Evolutionary conservation across 306 rosid genomes (phyloP), one percentile per base, ranked within the genome.

Genomic region (Cicer cuneatum): DNA sequence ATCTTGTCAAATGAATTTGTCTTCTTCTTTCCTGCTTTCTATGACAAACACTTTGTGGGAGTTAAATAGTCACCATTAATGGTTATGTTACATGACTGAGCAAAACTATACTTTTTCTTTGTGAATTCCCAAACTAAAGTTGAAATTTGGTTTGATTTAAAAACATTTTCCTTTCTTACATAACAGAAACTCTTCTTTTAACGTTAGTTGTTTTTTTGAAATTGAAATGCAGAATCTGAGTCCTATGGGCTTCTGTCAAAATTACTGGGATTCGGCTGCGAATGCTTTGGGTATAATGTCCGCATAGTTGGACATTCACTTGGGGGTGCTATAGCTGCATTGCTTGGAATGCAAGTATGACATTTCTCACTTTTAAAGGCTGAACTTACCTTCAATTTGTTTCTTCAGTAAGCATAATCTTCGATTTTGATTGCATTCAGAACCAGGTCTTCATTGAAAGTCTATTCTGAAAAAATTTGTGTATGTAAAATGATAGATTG

Each of bases 301-400:
- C 96, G 93, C 71, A 74, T 93, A 43, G 98, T 93, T 38, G 98
- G 98, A 40, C 98, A 93, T 88, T 93, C 98, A 39, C 92, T 93
- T 51, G 97, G 98, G 74, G 98, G 98, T 1, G 86, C 98, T 49
- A 89, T 93, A 87, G 90, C 87, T 18, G 85, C 97, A 43, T 77
- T 90, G 84, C 86, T 93, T 75, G 98, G 98, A 84, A 49, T 90
- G 54, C 85, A 86, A 84, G 98, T 93, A 93, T 52, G 96, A 21
- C 38, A 69, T 80, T 82, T 78, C 69, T 78, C 77, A 40, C 72
- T 68, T 75, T 39, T 9, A 64, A 66, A 52, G 64, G 42, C 79
- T 68, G 51, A 13, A 37, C n/a, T 53, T 72, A 45, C 24, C 47
- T 74, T 18, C 16, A 74, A 16, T 49, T 69, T 78, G 21, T 37